Base-by-base conservation (phyloP, 169 alveolate species). In the Eimeria maxima region DNA sequence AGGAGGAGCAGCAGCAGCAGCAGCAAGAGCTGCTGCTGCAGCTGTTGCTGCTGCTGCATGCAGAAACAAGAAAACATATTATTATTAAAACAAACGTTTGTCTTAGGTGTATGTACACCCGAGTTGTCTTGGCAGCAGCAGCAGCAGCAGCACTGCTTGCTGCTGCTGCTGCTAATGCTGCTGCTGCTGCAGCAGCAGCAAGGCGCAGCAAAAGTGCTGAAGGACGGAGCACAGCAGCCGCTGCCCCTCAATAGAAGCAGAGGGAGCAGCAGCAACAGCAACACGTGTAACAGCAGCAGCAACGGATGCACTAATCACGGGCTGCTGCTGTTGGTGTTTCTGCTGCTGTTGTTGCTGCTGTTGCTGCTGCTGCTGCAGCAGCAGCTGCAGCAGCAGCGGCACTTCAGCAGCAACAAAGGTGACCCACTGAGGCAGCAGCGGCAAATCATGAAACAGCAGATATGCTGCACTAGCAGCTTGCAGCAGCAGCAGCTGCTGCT, bases 151-250 rank as follows among this genome's bases (percentile, higher is more conserved):
- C 86, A 38, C 47, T 24, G 6, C 29, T 10, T 74, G 50, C 27
- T 44, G 57, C 50, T 74, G 86, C 86, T 74, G 87, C 24, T 44
- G 87, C 87, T 80, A 71, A 42, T 80, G 65, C 69, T 80, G 69
- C 69, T 80, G 90, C 90, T 47, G 71, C 69, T 29, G 90, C 44
- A 47, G 90, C 90, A 47, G 90, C 90, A 80, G 90, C 69, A 47
- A 45, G 53, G 90, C 69, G 71, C 53, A 14, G 69, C 71, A 80
- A 42, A 78, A 78, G 65, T 78, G 88, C 88, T 55, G 57, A 4
- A 78, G 67, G 65, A 45, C 88, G 33, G 63, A 38, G 24, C 45
- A 65, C 38, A 78, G 88, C 88, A 78, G 88, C 88, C 44, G 88
- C 88, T 78, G 88, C 24, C 88, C 88, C 88, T 78, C 88, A 13